These are phyloP conservation scores for Schizonepeta tenuifolia DNA, from an alignment of 257 asterid genomes.

Conservation along the genomic window DNA sequence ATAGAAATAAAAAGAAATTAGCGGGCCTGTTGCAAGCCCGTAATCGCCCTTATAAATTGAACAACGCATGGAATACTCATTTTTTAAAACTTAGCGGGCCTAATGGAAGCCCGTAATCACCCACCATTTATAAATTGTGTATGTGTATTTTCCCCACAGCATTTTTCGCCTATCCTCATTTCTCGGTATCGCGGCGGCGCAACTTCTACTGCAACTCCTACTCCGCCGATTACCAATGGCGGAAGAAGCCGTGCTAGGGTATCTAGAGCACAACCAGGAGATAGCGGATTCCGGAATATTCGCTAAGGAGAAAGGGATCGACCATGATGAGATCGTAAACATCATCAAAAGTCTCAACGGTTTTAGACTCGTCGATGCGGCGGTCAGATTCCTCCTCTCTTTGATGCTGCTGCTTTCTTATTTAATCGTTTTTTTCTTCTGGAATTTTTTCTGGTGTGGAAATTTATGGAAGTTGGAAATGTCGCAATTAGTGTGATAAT, in stretches of 20 bases:
- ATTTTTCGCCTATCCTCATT: slow-evolving; percentile 2
- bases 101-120: neutral
- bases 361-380: slow-evolving; percentile 67
- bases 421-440: neutral
- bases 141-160: neutral
- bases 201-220: neutral
- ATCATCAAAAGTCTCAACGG: slow-evolving; percentile 82
- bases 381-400: slow-evolving; percentile 43
- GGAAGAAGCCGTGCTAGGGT: slow-evolving; percentile 79
- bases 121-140: neutral
- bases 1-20: too few relatives aligned
- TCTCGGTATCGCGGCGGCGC: slow-evolving; percentile 27
- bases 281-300: slow-evolving; percentile 73
- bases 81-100: neutral
- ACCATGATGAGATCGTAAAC: slow-evolving; percentile 87
- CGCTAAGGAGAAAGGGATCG: slow-evolving; percentile 67
- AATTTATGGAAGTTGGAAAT: neutral
- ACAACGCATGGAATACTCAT: too few relatives aligned
- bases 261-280: slow-evolving; percentile 57
- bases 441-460: neutral
- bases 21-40: too few relatives aligned
- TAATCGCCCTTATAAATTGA: too few relatives aligned
- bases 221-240: slow-evolving; percentile 51
- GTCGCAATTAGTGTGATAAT: neutral
- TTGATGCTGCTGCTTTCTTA: neutral